These are phyloP conservation scores for Leucogyrophana mollusca DNA, from an alignment of 768 basidiomycete genomes.

Conservation along the genomic window DNA sequence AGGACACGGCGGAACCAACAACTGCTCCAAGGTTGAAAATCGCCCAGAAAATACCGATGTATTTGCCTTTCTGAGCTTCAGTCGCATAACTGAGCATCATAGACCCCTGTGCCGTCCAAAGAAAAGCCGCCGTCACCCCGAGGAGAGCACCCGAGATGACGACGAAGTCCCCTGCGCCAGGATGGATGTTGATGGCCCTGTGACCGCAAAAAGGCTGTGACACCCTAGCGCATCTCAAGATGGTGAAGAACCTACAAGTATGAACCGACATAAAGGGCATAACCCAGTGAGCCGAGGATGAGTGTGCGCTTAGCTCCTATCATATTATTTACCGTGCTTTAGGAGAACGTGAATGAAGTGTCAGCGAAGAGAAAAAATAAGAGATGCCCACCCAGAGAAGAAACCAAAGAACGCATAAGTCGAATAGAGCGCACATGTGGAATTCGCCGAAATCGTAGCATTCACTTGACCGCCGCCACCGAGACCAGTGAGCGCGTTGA, in stretches of 20 bases:
- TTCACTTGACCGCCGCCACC: conserved; percentile 76
- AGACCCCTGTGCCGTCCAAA: conserved; percentile 80
- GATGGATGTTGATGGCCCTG: conserved; percentile 72
- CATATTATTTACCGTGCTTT: conserved; percentile 72
- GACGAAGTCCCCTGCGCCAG: no score
- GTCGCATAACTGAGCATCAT: conserved; percentile 81
- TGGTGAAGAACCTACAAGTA: conserved; percentile 52
- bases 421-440: conserved; percentile 66
- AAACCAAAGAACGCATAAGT: conserved; percentile 58
- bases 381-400: conserved; percentile 60
- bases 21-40: no score
- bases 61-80: conserved; percentile 71
- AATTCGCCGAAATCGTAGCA: conserved; percentile 61
- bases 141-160: conserved; percentile 69
- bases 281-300: conserved; percentile 68
- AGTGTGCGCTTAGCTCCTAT: conserved; percentile 72
- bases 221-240: background rate
- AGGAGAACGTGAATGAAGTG: background rate
- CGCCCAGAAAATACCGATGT: no score
- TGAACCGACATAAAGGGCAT: conserved; percentile 70
- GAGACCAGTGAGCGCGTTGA: conserved; percentile 75
- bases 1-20: no score
- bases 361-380: background rate
- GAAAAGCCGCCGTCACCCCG: conserved; percentile 63
- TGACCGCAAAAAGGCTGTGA: conserved; percentile 2